Base-by-base conservation (phyloP, 2,329 filamentous ascomycete genomes). In the Byssoonygena ceratinophila region DNA sequence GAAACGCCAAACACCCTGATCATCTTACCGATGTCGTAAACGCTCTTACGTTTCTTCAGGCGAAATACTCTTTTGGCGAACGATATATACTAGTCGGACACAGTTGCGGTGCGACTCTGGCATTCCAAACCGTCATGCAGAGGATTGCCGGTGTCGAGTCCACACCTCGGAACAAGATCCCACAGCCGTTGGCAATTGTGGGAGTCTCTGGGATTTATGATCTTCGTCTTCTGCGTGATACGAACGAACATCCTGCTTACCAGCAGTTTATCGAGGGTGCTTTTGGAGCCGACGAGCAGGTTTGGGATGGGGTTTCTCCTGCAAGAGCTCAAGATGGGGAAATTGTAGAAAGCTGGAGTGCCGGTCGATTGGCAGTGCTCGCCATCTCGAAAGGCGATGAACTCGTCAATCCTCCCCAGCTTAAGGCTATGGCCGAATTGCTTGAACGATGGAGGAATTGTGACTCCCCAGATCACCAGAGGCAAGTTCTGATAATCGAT, bases 401-500 rank as follows among this genome's bases (percentile, higher is more conserved):
- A 37, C 58, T 73, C 31, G 68, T 74, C 7, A 68, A 72, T 59
- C 53, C 55, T 41, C 57, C 54, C 1, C 72, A 74, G 57, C 47
- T 63, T 5, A 62, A 67, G 40, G 60, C 46, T 1, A 73, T 80
- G 76, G 60, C 75, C 72, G 57, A 75, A 65, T 65, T 73, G 65
- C 65, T 78, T 71, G 64, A 75, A 66, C 61, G 70, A 63, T 71
- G 74, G 74, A 66, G 76, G 70, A 63, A 74, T 64, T 59, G 64
- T 64, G 64, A 64, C 12, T 32, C 16, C 66, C 66, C 67, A 68
- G 63, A 63, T 66, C 64, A 67, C 68, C 61, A 63, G 68, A 70
- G 62, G 47, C 52, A 59, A 61, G 65, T 72, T 55, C 63, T 72
- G 14, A 45, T 60, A 63, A 66, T 75, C 1, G 32, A 63, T 2